Evolutionary conservation across 345 rosid genomes (phyloP), one percentile per base, ranked within the genome.

Genomic region (Cardamine occulta): DNA sequence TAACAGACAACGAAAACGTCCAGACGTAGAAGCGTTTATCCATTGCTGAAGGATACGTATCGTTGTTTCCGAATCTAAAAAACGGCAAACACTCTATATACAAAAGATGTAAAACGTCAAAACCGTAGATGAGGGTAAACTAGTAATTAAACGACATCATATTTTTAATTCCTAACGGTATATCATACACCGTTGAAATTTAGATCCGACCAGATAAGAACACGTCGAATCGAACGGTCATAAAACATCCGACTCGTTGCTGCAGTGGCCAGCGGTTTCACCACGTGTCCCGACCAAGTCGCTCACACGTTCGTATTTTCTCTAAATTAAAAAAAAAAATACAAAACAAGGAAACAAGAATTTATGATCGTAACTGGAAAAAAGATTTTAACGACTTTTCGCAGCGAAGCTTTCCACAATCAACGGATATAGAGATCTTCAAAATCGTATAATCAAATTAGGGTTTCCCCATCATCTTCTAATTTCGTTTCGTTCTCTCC

Each of bases 401-500:
- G 47, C 58, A 73, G 47, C 76, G 39, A 66, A 79, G 75, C 1
- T 69, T 72, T 65, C 53, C 70, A 56, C 66, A 53, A 54, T 70
- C 44, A 44, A 42, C 35, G 63, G 63, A 75, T 81, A 72, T 60
- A 12, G 21, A 80, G 83, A 80, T 62, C 39, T 78, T 74, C 80
- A 72, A 83, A 62, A 65, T 83, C 77, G 71, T 59, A 70, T 18
- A 3, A 60, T n/a, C 5, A 4, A 51, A 60, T 59, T 70, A 84
- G 88, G 88, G 86, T 88, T 81, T 8, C 40, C 8, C 8, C 51
- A 19, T 42, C 56, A 12, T 81, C 74, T 80, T 68, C 66, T 65
- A 72, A 2, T 63, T 72, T 68, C 51, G 74, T 69, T 66, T 73
- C 48, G 42, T 45, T 63, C 37, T 70, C 68, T 49, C n/a, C 58